These are phyloP conservation scores for Fomitopsis pinicola DNA, from an alignment of 1,284 basidiomycete genomes.

Conservation along the genomic window DNA sequence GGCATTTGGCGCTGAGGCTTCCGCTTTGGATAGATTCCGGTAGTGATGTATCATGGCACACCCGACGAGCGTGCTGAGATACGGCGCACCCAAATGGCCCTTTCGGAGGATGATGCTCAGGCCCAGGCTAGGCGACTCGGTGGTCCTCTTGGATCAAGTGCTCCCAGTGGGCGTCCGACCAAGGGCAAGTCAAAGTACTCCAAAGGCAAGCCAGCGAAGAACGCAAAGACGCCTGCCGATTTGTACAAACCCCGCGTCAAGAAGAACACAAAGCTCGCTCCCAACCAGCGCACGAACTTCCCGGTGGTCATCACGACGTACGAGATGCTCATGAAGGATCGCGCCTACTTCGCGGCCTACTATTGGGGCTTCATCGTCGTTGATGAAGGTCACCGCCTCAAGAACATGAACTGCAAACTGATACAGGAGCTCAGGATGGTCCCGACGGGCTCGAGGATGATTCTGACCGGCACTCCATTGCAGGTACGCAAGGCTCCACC, in stretches of 20 bases:
- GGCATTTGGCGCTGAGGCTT: background rate
- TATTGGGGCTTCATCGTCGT: constrained; percentile 94
- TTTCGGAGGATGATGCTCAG: constrained; percentile 15
- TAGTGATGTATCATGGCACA: constrained; percentile 87
- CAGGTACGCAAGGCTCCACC: constrained; percentile 48
- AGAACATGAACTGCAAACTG: constrained; percentile 89
- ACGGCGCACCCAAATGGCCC: constrained; percentile 32
- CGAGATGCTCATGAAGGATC: constrained; percentile 89
- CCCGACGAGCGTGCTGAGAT: constrained; percentile 75
- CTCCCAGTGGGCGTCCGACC: background rate
- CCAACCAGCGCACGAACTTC: constrained; percentile 42
- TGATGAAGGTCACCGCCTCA: constrained; percentile 92
- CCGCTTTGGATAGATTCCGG: constrained; percentile 57
- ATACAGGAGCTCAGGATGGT: constrained; percentile 92
- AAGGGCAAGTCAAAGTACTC: constrained; percentile 2
- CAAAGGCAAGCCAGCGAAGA: constrained; percentile 4
- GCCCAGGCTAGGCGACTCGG: constrained; percentile 4
- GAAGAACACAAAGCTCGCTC: constrained; percentile 15
- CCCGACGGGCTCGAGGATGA: constrained; percentile 81
- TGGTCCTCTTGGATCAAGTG: background rate
- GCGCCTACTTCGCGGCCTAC: constrained; percentile 60
- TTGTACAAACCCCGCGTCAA: constrained; percentile 4
- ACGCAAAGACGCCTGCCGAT: background rate
- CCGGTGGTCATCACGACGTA: constrained; percentile 89
- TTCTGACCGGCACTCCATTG: constrained; percentile 90